These are phyloP conservation scores for Borovskyia barvae DNA, from an alignment of 208 protist species.

Conservation along the genomic window DNA sequence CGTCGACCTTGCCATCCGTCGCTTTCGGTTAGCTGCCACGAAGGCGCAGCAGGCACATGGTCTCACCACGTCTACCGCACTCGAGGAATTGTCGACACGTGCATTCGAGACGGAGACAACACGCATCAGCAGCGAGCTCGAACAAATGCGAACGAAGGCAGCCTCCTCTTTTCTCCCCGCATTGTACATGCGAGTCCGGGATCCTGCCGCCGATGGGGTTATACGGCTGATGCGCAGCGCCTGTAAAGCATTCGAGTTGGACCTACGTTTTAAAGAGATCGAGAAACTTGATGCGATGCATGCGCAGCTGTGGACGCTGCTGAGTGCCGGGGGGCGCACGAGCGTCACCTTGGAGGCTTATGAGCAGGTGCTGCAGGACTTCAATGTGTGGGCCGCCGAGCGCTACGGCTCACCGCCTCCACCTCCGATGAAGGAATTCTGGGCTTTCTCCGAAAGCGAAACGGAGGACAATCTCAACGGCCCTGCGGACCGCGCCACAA, in stretches of 20 bases:
- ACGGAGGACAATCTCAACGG: background rate
- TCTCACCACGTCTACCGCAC: conserved; percentile 15
- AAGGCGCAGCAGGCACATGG: background rate
- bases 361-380: conserved; percentile 46
- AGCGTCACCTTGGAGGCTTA: conserved; percentile 60
- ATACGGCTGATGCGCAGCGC: conserved; percentile 43
- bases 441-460: conserved; percentile 14
- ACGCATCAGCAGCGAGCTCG: conserved; percentile 47
- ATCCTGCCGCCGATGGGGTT: conserved; percentile 57
- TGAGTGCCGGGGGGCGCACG: conserved; percentile 43
- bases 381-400: conserved; percentile 33
- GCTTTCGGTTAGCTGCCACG: conserved; percentile 4
- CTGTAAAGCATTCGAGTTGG: conserved; percentile 78
- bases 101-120: conserved; percentile 28
- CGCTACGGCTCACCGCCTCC: conserved; percentile 14
- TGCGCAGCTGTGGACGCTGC: conserved; percentile 63
- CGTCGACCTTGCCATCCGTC: conserved; percentile 6
- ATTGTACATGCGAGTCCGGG: conserved; percentile 50
- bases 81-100: conserved; percentile 16
- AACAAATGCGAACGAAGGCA: conserved; percentile 18
- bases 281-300: conserved; percentile 79
- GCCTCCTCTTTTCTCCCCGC: conserved; percentile 42
- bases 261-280: conserved; percentile 76
- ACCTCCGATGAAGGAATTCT: conserved; percentile 9
- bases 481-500: too few species aligned